These are phyloP conservation scores for Cercospora citrullina DNA, from an alignment of 2,329 filamentous ascomycete genomes.

Conservation along the genomic window DNA sequence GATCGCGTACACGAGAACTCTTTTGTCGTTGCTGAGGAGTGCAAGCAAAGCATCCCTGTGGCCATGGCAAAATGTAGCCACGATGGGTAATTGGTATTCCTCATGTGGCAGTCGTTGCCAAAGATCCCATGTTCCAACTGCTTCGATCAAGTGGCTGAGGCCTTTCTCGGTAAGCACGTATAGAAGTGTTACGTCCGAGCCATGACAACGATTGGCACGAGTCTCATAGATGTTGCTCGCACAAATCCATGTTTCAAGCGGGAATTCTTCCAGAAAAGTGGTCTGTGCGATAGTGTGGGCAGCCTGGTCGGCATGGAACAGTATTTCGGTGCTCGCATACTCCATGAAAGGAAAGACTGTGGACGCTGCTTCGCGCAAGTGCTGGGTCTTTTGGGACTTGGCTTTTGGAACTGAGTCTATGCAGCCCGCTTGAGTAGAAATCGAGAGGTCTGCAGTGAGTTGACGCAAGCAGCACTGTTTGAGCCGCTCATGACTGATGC, in stretches of 20 bases:
- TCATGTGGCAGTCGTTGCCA: no score
- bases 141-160: no score
- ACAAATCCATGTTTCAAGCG: slow-evolving; percentile 34
- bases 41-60: slow-evolving; percentile 1
- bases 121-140: no score
- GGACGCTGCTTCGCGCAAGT: slow-evolving; percentile 27
- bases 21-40: not conserved
- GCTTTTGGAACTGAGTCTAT: not conserved
- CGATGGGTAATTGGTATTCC: no score
- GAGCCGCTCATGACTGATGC: not conserved
- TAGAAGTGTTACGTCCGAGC: slow-evolving; percentile 28
- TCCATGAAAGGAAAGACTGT: slow-evolving; percentile 29
- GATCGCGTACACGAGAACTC: no score
- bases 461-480: not conserved
- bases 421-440: not conserved
- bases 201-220: slow-evolving; percentile 33
- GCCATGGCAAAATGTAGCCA: slow-evolving; percentile 19
- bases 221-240: slow-evolving; percentile 39
- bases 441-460: not conserved
- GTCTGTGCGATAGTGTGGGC: not conserved
- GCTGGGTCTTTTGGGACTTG: slow-evolving; percentile 1
- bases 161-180: slow-evolving; percentile 44
- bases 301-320: slow-evolving; percentile 3
- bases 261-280: not conserved
- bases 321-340: slow-evolving; percentile 17